Evolutionary conservation across 208 protist genomes (phyloP).

Genomic region (Trypanosoma scelopori): DNA sequence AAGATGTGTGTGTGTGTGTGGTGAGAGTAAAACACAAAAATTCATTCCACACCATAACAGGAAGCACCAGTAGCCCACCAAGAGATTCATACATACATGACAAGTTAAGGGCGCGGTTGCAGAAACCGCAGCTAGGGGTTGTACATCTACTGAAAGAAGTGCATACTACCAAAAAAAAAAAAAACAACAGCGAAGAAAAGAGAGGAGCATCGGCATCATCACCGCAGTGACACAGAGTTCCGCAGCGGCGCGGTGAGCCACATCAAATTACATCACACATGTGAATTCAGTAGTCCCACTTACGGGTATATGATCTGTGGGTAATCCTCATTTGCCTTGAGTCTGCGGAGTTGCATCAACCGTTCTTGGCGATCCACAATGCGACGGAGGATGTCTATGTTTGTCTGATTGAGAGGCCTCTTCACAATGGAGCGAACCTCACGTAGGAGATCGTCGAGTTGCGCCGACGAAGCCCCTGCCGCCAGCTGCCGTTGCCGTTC

Average conservation of each 20-base stretch:
- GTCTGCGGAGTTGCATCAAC: conserved; percentile 46
- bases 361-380: conserved; percentile 57
- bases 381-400: conserved; percentile 68
- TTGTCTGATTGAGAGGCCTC: conserved; percentile 69
- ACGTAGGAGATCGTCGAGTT: conserved; percentile 64
- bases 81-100: conserved; percentile 1
- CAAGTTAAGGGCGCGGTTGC: neutral
- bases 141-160: neutral
- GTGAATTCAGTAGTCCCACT: neutral
- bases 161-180: conserved; percentile 5
- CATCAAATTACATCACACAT: too few relatives aligned
- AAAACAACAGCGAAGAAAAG: too few relatives aligned
- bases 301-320: conserved; percentile 19
- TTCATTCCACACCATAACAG: too few relatives aligned
- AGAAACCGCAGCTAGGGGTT: too few relatives aligned
- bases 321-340: conserved; percentile 29
- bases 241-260: too few relatives aligned
- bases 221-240: too few relatives aligned
- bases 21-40: too few relatives aligned
- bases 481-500: conserved; percentile 34
- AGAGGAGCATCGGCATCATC: too few relatives aligned
- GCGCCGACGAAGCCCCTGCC: conserved; percentile 37
- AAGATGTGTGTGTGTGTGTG: too few relatives aligned
- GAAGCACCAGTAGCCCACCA: neutral
- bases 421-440: conserved; percentile 60